These are phyloP conservation scores for Moniliella sp. DNA, from an alignment of 1,284 basidiomycete species.

Conservation along the genomic window DNA sequence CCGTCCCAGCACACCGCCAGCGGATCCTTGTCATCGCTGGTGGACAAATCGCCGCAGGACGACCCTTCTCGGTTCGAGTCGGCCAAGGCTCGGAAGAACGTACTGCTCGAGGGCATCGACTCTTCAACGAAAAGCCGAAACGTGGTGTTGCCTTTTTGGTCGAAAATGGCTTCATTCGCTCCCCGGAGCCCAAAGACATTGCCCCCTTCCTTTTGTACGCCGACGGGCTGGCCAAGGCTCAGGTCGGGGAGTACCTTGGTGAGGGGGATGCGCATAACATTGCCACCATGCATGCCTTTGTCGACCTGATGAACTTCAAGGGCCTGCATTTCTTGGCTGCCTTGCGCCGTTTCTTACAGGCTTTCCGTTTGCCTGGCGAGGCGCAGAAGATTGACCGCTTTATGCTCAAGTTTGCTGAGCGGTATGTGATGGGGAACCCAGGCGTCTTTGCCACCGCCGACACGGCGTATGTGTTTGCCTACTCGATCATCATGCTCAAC, in stretches of 20 bases:
- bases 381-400: conserved; percentile 33
- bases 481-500: conserved; percentile 34
- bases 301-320: conserved; percentile 31
- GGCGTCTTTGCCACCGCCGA: conserved; percentile 29
- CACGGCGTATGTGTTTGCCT: conserved; percentile 32
- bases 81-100: conserved; percentile 90
- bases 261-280: conserved; percentile 32
- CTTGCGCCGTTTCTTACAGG: conserved; percentile 27
- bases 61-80: conserved; percentile 84
- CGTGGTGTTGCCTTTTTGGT: conserved; percentile 73
- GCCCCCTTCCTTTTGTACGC: conserved; percentile 68
- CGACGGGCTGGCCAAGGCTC: conserved; percentile 79
- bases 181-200: conserved; percentile 53
- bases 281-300: conserved; percentile 33
- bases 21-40: neutral
- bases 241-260: conserved; percentile 93
- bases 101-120: conserved; percentile 76
- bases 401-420: conserved; percentile 34
- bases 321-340: conserved; percentile 25
- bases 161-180: conserved; percentile 68
- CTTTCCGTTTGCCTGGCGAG: conserved; percentile 30
- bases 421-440: conserved; percentile 28
- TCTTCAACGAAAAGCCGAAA: conserved; percentile 85
- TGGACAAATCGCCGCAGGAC: conserved; percentile 40
- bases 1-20: neutral